A percentile compares a stretch with the other conserved stretches of the same genome.
These are phyloP conservation scores for Choiromyces venosus DNA, from an alignment of 495 filamentous ascomycete genomes.

Conservation along the genomic window DNA sequence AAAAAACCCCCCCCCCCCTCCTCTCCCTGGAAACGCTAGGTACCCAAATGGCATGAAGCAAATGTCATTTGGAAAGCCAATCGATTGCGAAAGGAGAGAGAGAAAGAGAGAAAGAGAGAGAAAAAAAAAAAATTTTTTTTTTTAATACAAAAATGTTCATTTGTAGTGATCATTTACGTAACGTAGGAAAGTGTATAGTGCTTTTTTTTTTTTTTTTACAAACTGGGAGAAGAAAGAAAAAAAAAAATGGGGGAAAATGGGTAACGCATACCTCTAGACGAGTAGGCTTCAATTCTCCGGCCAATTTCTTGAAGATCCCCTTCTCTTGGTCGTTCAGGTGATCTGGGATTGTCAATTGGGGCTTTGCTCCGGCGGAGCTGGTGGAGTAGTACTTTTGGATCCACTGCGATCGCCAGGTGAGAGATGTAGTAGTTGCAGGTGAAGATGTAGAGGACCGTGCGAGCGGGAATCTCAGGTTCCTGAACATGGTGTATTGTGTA, in stretches of 20 bases:
- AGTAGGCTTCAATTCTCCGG: constrained; percentile 44
- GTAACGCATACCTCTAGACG: constrained; percentile 46
- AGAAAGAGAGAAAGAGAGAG: no score
- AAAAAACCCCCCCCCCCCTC: no score
- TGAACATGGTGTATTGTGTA: background rate
- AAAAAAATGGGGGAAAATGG: constrained; percentile 7
- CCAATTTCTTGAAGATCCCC: constrained; percentile 49
- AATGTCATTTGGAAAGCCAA: no score
- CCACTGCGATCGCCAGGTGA: background rate
- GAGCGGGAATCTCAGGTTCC: constrained; percentile 3
- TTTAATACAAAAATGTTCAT: background rate
- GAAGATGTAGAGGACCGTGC: background rate
- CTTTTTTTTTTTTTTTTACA: background rate
- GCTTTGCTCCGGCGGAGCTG: background rate
- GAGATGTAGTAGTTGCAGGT: background rate
- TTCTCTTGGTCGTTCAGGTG: constrained; percentile 50
- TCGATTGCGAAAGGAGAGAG: no score
- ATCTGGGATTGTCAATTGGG: constrained; percentile 44
- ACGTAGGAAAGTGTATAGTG: constrained; percentile 11
- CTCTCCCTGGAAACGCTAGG: no score
- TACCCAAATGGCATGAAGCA: no score
- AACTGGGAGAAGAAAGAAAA: background rate
- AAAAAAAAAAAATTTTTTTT: background rate
- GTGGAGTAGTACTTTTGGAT: background rate
- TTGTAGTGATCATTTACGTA: constrained; percentile 30